Conservation (phyloP, 768 basidiomycete genomes). For the Mycena pura region DNA sequence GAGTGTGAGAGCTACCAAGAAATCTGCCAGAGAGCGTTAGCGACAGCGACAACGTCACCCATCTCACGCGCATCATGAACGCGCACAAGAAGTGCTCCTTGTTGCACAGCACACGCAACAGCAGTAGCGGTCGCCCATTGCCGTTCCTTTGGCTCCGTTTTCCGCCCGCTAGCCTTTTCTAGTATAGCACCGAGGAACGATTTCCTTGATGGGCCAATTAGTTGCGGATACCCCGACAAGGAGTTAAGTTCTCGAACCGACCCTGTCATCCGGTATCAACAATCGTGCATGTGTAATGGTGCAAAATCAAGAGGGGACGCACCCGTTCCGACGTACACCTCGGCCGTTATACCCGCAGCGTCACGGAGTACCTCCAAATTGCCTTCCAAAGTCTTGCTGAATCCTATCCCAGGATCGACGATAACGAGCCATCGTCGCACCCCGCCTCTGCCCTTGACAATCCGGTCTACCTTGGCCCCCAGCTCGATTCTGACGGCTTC, state of each 20-base stretch:
- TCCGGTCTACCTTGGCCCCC: constrained; percentile 65
- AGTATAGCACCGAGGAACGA: constrained; percentile 80
- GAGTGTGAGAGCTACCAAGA: background rate
- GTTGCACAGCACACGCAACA: constrained; percentile 75
- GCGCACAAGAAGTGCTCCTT: constrained; percentile 73
- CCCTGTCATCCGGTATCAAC: constrained; percentile 9
- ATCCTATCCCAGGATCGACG: constrained; percentile 92
- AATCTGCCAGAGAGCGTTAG: constrained; percentile 62
- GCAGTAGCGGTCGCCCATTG: constrained; percentile 82
- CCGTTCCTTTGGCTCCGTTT: constrained; percentile 70
- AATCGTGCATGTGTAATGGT: background rate
- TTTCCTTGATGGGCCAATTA: constrained; percentile 86
- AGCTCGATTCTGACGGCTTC: constrained; percentile 76
- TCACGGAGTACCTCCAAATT: constrained; percentile 74
- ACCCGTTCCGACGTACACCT: constrained; percentile 41
- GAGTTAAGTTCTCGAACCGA: constrained; percentile 47
- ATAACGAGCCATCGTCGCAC: constrained; percentile 89
- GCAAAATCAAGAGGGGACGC: constrained; percentile 1
- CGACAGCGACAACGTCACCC: constrained; percentile 73
- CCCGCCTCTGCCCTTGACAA: constrained; percentile 73
- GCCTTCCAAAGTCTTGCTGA: constrained; percentile 83
- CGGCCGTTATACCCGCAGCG: constrained; percentile 52
- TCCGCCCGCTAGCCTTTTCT: constrained; percentile 52
- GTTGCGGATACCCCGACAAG: constrained; percentile 63
- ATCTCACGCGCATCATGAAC: constrained; percentile 84